Evolutionary conservation across 2,329 filamentous ascomycete species (phyloP).

Genomic region (Macrophomina phaseolina): DNA sequence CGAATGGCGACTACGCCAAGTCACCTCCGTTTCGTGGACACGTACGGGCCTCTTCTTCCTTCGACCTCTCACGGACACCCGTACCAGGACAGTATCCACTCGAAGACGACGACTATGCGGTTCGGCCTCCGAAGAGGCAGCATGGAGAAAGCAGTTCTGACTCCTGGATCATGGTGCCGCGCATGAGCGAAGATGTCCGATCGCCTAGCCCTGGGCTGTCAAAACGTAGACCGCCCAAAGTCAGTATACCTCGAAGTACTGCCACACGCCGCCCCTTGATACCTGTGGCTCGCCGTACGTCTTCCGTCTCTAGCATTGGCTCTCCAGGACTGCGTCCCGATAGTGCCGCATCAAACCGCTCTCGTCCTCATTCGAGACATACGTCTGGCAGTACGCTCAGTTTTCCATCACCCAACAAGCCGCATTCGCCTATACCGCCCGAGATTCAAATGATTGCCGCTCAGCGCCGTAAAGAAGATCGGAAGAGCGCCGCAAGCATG

Average conservation of each 20-base stretch:
- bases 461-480: conserved; percentile 73
- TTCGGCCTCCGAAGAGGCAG: conserved; percentile 53
- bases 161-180: conserved; percentile 24
- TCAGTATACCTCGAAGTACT: conserved; percentile 4
- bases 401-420: conserved; percentile 31
- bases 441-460: conserved; percentile 78
- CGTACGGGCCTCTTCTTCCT: not conserved
- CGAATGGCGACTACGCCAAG: conserved; percentile 35
- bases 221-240: conserved; percentile 12
- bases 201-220: conserved; percentile 16
- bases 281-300: conserved; percentile 10
- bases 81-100: conserved; percentile 62
- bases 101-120: conserved; percentile 49
- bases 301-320: conserved; percentile 27
- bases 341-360: conserved; percentile 5
- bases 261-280: conserved; percentile 15
- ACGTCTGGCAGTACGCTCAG: conserved; percentile 2
- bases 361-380: conserved; percentile 23
- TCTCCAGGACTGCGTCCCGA: conserved; percentile 26
- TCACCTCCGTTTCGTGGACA: conserved; percentile 40
- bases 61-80: conserved; percentile 35
- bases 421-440: conserved; percentile 49
- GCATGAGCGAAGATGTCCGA: conserved; percentile 15
- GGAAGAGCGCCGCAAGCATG: conserved; percentile 79
- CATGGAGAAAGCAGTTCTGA: conserved; percentile 29